Evolutionary conservation across 1,284 basidiomycete species (phyloP), one percentile per base, ranked within the genome.

Genomic region (Austroboletus novae-zelandiae): DNA sequence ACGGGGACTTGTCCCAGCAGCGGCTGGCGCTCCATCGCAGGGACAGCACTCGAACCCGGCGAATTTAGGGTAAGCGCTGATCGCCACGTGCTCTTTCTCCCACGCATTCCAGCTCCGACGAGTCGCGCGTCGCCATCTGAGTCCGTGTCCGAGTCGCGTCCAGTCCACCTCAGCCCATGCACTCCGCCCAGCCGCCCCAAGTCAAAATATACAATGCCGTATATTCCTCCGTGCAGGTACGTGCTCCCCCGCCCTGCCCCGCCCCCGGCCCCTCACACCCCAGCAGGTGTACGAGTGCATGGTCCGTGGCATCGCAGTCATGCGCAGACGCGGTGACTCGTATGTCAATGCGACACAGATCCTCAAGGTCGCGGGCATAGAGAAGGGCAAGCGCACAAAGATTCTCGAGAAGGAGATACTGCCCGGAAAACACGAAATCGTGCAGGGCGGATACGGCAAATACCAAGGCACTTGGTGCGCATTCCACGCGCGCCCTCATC

Each of bases 311-410:
- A 98, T 98, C 65, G 95, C 95, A 2, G 96, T 99, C 60, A 99
- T 99, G 97, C 86, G 96, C 52, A 78, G 97, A 63, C 83, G 94
- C 61, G 83, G 84, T 43, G 97, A 99, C 74, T 94, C 91, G 61
- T 98, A 82, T 71, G 91, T 93, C 60, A 99, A 99, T 75, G 96
- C 96, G 57, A 99, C 97, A 7, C 97, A 99, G 72, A 98, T 99
- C 57, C 84, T 99, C 64, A 99, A 99, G 73, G 95, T 99, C 39
- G 97, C 97, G 9, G 97, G 97, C 39, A 89, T 99, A 53, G 94
- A 97, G 72, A 99, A 99, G 73, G 94, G 94, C 3, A 83, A 90
- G 36, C 81, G 97, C 40, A 98, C 96, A 20, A 98, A 98, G 80
- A 98, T 98, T 52, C 79, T 99, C 34, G 97, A 99, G 75, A 97